Percentiles rank a stretch among this genome's conserved stretches.
phyloP scores from a whole-genome alignment of 2,329 filamentous ascomycete genomes.

The Colletotrichum sansevieriae region DNA sequence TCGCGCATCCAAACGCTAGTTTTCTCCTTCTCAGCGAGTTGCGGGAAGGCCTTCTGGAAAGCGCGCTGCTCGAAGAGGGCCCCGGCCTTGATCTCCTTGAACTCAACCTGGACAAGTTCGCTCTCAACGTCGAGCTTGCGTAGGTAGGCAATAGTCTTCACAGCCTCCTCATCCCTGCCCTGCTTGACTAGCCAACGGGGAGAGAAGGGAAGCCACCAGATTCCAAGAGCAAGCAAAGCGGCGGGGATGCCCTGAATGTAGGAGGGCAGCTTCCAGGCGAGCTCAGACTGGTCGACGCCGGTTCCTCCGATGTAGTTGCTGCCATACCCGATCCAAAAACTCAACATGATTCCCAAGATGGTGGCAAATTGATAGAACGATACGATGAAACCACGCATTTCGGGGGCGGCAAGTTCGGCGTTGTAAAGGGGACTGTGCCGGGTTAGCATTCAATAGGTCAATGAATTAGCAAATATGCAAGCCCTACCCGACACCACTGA shows the following conservation, averaged over 20 bases:
- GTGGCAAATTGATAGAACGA: conserved; percentile 75
- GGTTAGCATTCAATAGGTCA: background rate
- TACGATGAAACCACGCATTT: conserved; percentile 75
- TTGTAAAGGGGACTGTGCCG: conserved; percentile 58
- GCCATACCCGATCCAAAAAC: conserved; percentile 61
- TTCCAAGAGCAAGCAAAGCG: conserved; percentile 50
- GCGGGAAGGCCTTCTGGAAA: conserved; percentile 60
- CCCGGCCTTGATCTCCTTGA: conserved; percentile 59
- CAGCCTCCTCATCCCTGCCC: conserved; percentile 50
- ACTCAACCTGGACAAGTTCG: conserved; percentile 67
- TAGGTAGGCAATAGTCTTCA: conserved; percentile 67
- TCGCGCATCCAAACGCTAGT: conserved; percentile 58
- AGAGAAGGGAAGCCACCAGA: conserved; percentile 55
- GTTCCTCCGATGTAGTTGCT: conserved; percentile 62
- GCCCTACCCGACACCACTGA: conserved; percentile 55
- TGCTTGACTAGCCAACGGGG: conserved; percentile 55
- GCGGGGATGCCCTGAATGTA: conserved; percentile 60
- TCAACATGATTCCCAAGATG: conserved; percentile 67
- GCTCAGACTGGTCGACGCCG: conserved; percentile 56
- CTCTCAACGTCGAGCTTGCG: conserved; percentile 71
- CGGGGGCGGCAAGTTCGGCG: conserved; percentile 69
- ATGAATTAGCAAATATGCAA: rapidly evolving
- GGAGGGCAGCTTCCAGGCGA: conserved; percentile 60
- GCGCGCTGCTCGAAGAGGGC: conserved; percentile 56
- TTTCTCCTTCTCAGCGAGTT: conserved; percentile 54